Conservation (phyloP, 2,329 filamentous ascomycete genomes). For the Aspergillus fischeri region DNA sequence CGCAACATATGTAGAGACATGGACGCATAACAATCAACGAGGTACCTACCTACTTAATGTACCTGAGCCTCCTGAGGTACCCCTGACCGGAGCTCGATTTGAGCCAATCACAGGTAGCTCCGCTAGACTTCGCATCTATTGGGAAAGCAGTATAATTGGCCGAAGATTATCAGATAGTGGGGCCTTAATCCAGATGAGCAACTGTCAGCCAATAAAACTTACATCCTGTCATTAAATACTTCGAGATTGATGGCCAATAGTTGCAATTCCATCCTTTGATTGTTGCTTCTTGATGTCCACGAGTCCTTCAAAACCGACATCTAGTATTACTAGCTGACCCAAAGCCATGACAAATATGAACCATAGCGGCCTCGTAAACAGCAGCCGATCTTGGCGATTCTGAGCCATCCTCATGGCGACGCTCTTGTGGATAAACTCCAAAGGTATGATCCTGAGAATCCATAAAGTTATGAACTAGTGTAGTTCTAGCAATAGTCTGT, state of each 20-base stretch:
- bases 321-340: background rate
- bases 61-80: too few relatives aligned
- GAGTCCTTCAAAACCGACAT: background rate
- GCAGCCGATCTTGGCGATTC: background rate
- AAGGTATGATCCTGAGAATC: slow-evolving; percentile 27
- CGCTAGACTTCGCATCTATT: background rate
- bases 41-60: too few relatives aligned
- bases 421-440: slow-evolving; percentile 32
- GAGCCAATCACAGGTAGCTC: too few relatives aligned
- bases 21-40: too few relatives aligned
- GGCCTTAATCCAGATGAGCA: background rate
- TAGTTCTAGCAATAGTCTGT: slow-evolving; percentile 25
- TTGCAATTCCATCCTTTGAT: background rate
- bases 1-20: too few relatives aligned
- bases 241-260: background rate
- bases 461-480: slow-evolving; percentile 25
- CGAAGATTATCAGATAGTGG: background rate
- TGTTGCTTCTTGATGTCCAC: background rate
- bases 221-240: background rate
- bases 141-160: background rate
- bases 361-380: too few relatives aligned
- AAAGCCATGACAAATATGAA: background rate
- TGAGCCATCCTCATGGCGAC: slow-evolving; percentile 22
- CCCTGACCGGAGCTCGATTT: too few relatives aligned
- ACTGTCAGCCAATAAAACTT: background rate